A percentile compares a stretch with the other conserved stretches of the same genome.
phyloP scores from a whole-genome alignment of 345 rosid genomes.

The Populus nigra region DNA sequence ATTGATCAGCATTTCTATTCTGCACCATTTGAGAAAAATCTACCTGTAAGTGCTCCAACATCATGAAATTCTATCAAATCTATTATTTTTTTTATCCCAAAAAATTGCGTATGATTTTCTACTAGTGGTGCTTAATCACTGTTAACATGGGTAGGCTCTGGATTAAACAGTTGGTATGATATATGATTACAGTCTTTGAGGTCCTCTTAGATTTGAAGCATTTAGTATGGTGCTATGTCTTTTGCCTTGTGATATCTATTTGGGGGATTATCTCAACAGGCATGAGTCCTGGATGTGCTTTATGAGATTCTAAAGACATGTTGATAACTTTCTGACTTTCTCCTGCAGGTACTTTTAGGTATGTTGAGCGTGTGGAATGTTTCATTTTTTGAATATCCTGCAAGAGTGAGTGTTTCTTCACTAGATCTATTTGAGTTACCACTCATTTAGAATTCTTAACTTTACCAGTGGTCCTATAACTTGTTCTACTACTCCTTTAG shows the following conservation, averaged over 20 bases:
- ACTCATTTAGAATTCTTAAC: conserved; percentile 4
- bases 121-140: not conserved
- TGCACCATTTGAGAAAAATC: conserved; percentile 68
- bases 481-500: conserved; percentile 40
- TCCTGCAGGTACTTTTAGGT: conserved; percentile 77
- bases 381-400: conserved; percentile 88
- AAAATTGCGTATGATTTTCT: not conserved
- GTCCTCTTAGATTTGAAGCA: not conserved
- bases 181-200: not conserved
- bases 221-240: not conserved
- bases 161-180: not conserved
- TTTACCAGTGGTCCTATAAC: conserved; percentile 7
- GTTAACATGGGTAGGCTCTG: not conserved
- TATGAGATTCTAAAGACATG: conserved; percentile 1
- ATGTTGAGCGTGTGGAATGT: conserved; percentile 92
- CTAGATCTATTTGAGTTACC: conserved; percentile 7
- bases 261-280: not conserved
- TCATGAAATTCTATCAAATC: not conserved
- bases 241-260: not conserved
- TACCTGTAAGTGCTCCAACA: conserved; percentile 63
- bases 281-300: not conserved
- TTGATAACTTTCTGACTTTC: not conserved
- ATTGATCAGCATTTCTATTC: conserved; percentile 81
- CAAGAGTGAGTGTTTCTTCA: conserved; percentile 56
- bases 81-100: not conserved